Percentiles rank a stretch among this genome's conserved stretches.
Evolutionary conservation across 2,329 filamentous ascomycete species (phyloP).

Genomic region (Epichloe brachyelytri): DNA sequence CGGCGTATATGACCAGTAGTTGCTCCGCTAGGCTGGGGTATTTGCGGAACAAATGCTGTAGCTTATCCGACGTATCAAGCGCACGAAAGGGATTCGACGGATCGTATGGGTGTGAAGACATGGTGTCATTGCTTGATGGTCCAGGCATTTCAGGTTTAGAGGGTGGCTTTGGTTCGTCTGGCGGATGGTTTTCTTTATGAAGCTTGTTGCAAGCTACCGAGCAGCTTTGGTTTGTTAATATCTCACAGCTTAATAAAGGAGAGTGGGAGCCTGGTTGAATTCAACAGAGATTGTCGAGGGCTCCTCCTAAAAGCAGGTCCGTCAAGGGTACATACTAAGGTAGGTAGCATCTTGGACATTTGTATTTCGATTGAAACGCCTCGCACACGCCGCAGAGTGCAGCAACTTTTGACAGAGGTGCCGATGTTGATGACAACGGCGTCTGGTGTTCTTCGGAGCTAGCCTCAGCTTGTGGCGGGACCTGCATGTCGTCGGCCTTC

Average conservation of each 20-base stretch:
- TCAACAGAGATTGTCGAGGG: no score
- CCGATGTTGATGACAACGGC: not conserved
- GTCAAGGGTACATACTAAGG: conserved; percentile 38
- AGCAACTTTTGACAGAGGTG: conserved; percentile 2
- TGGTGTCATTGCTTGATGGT: not conserved
- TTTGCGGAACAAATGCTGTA: conserved; percentile 36
- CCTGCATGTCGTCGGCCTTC: not conserved
- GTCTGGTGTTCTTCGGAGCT: not conserved
- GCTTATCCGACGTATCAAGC: conserved; percentile 36
- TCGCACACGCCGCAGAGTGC: conserved; percentile 40
- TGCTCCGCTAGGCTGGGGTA: conserved; percentile 37
- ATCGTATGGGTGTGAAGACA: conserved; percentile 8
- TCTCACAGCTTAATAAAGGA: no score
- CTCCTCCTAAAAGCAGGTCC: not conserved
- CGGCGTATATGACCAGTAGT: conserved; percentile 35
- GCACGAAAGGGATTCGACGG: conserved; percentile 34
- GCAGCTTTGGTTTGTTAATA: conserved; percentile 29
- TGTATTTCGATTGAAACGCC: conserved; percentile 42
- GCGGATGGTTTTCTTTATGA: conserved; percentile 37
- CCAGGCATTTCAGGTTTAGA: conserved; percentile 7
- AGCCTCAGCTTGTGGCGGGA: not conserved
- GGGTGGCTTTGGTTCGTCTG: conserved; percentile 20
- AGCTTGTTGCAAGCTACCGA: conserved; percentile 43
- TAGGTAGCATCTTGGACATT: conserved; percentile 44
- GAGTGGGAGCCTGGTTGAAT: no score